Conservation (phyloP, 2,329 filamentous ascomycete genomes). For the Acrocalymma vagum region DNA sequence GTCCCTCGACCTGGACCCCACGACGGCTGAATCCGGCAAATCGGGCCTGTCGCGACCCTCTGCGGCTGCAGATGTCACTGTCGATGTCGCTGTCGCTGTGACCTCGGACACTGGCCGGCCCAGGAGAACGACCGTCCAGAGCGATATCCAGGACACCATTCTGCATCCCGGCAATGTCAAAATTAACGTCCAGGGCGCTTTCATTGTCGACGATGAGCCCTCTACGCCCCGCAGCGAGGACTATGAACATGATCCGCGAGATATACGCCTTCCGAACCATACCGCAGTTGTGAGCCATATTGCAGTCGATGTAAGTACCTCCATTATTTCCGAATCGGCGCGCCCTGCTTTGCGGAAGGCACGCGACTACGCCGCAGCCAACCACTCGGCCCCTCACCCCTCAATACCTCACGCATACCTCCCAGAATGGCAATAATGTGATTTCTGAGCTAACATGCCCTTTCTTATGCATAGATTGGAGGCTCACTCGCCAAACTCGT, state of each 20-base stretch:
- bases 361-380: conserved; percentile 18
- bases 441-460: no score
- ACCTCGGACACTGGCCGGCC: conserved; percentile 28
- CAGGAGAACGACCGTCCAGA: conserved; percentile 40
- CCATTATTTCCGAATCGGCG: conserved; percentile 47
- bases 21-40: conserved; percentile 41
- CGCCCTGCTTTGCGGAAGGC: conserved; percentile 17
- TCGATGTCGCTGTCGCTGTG: conserved; percentile 16
- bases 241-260: conserved; percentile 79
- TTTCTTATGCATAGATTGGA: conserved; percentile 86
- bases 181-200: conserved; percentile 96
- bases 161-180: conserved; percentile 74
- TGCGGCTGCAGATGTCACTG: conserved; percentile 14
- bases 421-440: conserved; percentile 22
- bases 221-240: conserved; percentile 60
- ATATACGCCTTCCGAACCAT: conserved; percentile 96
- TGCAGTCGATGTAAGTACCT: conserved; percentile 82
- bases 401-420: background rate
- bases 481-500: conserved; percentile 96
- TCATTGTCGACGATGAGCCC: conserved; percentile 84
- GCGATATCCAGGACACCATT: conserved; percentile 62
- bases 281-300: conserved; percentile 96
- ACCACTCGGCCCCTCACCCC: conserved; percentile 1
- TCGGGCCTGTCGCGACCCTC: conserved; percentile 2
- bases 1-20: conserved; percentile 31